Evolutionary conservation across 176 grass and related monocot genomes (phyloP).

Genomic region (Oryza rufipogon): DNA sequence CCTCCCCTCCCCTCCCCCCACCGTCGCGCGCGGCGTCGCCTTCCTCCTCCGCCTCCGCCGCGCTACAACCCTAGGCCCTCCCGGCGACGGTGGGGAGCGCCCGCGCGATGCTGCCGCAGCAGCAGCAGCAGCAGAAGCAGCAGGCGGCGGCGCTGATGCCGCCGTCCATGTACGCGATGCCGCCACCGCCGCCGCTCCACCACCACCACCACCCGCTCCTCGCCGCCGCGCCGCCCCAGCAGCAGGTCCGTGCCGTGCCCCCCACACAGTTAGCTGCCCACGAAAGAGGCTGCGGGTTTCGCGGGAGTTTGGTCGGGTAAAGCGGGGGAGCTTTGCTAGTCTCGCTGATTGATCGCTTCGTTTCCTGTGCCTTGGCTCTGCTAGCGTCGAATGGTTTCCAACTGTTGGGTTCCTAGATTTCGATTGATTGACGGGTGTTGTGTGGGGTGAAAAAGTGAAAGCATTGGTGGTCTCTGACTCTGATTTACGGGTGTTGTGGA

Average conservation of each 20-base stretch:
- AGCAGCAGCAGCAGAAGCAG: slow-evolving; percentile 68
- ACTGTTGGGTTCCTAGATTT: not conserved
- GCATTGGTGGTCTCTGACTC: not conserved
- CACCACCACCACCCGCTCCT: slow-evolving; percentile 74
- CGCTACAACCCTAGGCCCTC: not conserved
- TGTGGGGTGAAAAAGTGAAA: not conserved
- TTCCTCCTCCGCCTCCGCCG: slow-evolving; percentile 6
- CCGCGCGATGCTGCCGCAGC: slow-evolving; percentile 56
- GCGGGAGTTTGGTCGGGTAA: not conserved
- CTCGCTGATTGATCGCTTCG: not conserved
- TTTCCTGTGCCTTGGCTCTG: not conserved
- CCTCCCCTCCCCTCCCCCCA: not conserved
- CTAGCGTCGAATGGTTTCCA: not conserved
- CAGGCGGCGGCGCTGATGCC: slow-evolving; percentile 59
- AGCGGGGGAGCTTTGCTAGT: not conserved
- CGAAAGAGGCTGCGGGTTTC: not conserved
- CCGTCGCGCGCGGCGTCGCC: not conserved
- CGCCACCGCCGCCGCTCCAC: slow-evolving; percentile 34
- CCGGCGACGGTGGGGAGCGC: not conserved
- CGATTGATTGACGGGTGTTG: not conserved
- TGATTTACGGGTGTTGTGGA: not conserved
- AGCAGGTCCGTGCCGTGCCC: slow-evolving; percentile 34
- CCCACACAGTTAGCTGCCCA: not conserved
- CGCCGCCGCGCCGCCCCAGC: slow-evolving; percentile 57
- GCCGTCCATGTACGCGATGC: slow-evolving; percentile 58